These are phyloP conservation scores for Tetrapisispora taiwanensis DNA, from an alignment of 805 yeast genomes.

Conservation along the genomic window DNA sequence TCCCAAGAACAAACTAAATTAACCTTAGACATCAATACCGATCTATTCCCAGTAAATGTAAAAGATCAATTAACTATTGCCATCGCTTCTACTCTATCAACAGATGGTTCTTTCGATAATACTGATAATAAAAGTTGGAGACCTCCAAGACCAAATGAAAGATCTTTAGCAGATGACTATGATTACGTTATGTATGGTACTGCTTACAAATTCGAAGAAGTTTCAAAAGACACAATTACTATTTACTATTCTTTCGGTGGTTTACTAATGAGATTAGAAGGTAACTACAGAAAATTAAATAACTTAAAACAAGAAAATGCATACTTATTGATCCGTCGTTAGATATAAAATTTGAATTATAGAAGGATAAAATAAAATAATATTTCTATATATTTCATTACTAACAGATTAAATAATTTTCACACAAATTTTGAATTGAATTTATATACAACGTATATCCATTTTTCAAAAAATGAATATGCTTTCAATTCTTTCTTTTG, in stretches of 20 bases:
- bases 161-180: conserved; percentile 88
- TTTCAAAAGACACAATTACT: conserved; percentile 53
- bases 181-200: conserved; percentile 98
- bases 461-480: too few relatives aligned
- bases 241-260: conserved; percentile 97
- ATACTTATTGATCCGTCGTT: conserved; percentile 73
- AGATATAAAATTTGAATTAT: neutral
- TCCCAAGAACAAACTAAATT: conserved; percentile 61
- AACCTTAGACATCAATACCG: conserved; percentile 83
- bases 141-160: conserved; percentile 68
- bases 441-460: neutral
- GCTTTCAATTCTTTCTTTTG: neutral
- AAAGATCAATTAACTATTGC: conserved; percentile 79
- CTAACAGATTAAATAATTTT: neutral
- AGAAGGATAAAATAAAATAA: too few relatives aligned
- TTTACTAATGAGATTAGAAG: conserved; percentile 84
- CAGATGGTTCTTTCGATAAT: conserved; percentile 37
- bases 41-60: conserved; percentile 72
- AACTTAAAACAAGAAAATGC: conserved; percentile 89
- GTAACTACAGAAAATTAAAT: conserved; percentile 82
- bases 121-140: conserved; percentile 33
- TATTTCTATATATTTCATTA: neutral
- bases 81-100: conserved; percentile 61
- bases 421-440: neutral
- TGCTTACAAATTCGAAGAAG: conserved; percentile 92